A percentile compares a stretch with the other conserved stretches of the same genome.
phyloP scores from a whole-genome alignment of 768 basidiomycete species.

The Phanerodontia chrysosporium region DNA sequence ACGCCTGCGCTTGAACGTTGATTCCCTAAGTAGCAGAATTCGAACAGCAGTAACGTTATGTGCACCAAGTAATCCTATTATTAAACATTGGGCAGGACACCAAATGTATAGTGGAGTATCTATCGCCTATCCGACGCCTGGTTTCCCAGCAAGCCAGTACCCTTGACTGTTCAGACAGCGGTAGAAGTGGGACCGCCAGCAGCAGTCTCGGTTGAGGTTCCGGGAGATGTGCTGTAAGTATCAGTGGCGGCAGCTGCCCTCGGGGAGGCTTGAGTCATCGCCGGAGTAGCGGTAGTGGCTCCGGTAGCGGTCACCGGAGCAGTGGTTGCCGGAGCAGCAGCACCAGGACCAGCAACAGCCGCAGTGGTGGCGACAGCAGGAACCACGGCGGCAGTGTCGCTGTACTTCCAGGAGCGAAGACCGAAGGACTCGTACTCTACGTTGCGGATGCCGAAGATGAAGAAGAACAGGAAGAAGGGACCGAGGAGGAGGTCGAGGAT shows the following conservation, averaged over 20 bases:
- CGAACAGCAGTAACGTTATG: too few relatives aligned
- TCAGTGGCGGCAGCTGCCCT: background rate
- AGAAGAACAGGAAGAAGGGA: conserved; percentile 33
- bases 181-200: background rate
- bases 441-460: conserved; percentile 17
- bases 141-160: too few relatives aligned
- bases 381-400: background rate
- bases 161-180: background rate
- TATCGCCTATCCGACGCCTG: too few relatives aligned
- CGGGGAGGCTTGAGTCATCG: background rate
- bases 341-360: background rate
- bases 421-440: conserved; percentile 20
- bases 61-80: too few relatives aligned
- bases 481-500: conserved; percentile 39
- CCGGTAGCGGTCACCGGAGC: background rate
- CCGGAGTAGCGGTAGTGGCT: background rate
- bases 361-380: background rate
- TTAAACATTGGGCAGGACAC: too few relatives aligned
- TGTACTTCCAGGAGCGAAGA: background rate
- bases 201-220: background rate
- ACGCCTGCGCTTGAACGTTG: too few relatives aligned
- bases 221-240: background rate
- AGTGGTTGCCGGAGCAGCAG: background rate
- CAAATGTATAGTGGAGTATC: too few relatives aligned
- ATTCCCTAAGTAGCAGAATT: too few relatives aligned